Evolutionary conservation across 345 rosid genomes (phyloP), one percentile per base, ranked within the genome.

Genomic region (Salix exigua): DNA sequence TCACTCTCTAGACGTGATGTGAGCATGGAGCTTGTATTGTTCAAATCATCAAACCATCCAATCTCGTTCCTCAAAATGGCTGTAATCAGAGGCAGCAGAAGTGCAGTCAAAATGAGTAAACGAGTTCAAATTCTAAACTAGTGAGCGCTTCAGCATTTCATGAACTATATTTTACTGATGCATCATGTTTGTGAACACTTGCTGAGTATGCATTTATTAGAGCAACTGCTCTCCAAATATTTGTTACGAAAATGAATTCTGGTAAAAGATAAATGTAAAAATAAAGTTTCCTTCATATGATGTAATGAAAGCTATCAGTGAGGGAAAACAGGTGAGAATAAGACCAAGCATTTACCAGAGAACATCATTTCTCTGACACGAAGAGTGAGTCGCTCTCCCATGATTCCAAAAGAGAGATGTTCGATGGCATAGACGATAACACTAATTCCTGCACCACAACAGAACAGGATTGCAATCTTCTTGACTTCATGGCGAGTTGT

Each of bases 351-450:
- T 38, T 64, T 81, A 90, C 99, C 93, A 40, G 91, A 81, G 83
- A 95, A 95, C 94, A 91, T 90, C 80, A 19, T 86, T 83, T 89
- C 91, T 26, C 99, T 91, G 78, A 93, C 93, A 8, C 98, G 98
- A 72, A 88, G 94, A 64, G 98, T 95, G 77, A 95, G 92, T 26
- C 98, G 84, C 83, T 92, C 98, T 48, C 99, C 99, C 92, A 95
- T 91, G 81, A 89, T 89, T 35, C 98, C 96, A 31, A 95, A 95
- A 53, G 87, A 86, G 17, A 88, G 78, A 85, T 95, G 98, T 64
- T 88, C 90, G 48, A 88, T 84, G 73, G 89, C 85, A 78, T 93
- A 88, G 70, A 89, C 91, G 10, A 86, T 86, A 68, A 93, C 83
- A 5, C 93, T 87, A 44, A 91, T 1, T 28, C 85, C 86, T 25